These are phyloP conservation scores for Macroventuria anomochaeta DNA, from an alignment of 2,329 filamentous ascomycete genomes.

Conservation along the genomic window DNA sequence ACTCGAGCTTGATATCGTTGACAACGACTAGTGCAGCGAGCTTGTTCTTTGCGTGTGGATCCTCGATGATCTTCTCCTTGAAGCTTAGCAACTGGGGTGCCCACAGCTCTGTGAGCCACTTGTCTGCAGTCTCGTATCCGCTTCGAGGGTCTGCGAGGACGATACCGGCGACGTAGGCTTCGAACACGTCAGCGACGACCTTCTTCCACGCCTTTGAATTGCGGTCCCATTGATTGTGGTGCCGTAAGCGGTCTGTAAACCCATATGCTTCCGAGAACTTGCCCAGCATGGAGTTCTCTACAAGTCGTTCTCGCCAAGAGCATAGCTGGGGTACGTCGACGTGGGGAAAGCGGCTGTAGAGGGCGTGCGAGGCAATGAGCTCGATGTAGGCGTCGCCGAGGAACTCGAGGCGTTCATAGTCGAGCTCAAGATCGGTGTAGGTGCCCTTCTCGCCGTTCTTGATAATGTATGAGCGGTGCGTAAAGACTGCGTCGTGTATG, in stretches of 20 bases:
- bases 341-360: constrained; percentile 73
- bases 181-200: constrained; percentile 84
- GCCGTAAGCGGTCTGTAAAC: constrained; percentile 68
- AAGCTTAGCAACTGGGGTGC: constrained; percentile 47
- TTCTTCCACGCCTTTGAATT: constrained; percentile 61
- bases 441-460: constrained; percentile 26
- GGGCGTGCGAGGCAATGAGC: constrained; percentile 74
- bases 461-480: constrained; percentile 57
- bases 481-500: constrained; percentile 70
- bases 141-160: constrained; percentile 69
- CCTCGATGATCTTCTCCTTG: constrained; percentile 43
- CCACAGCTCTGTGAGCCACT: constrained; percentile 82
- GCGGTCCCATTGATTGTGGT: constrained; percentile 50
- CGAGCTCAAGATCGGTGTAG: constrained; percentile 34
- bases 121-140: constrained; percentile 67
- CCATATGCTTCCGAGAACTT: constrained; percentile 73
- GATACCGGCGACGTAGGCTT: constrained; percentile 84
- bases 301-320: constrained; percentile 77
- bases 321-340: constrained; percentile 72
- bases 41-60: constrained; percentile 49
- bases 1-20: constrained; percentile 47
- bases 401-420: constrained; percentile 87
- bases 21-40: constrained; percentile 46
- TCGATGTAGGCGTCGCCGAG: constrained; percentile 88
- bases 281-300: constrained; percentile 81